A percentile compares a stretch with the other conserved stretches of the same genome.
Evolutionary conservation across 805 yeast species (phyloP).

Genomic region (Nakazawaea peltata): DNA sequence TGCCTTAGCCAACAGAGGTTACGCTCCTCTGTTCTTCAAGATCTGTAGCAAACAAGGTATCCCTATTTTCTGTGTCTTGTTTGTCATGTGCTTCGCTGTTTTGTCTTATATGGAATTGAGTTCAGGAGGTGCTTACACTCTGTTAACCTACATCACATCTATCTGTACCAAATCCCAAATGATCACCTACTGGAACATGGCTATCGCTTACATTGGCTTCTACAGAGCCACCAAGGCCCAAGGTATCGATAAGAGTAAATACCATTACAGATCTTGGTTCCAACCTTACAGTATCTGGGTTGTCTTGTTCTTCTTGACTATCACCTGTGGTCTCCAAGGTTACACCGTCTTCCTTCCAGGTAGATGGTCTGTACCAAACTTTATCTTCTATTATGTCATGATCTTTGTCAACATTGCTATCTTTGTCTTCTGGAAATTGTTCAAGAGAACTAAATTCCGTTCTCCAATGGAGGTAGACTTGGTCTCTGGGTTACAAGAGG

Average conservation of each 20-base stretch:
- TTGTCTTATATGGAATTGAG: slow-evolving; percentile 47
- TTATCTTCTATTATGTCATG: slow-evolving; percentile 36
- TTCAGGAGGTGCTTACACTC: slow-evolving; percentile 17
- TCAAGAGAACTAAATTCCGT: slow-evolving; percentile 28
- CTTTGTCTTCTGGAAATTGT: slow-evolving; percentile 27
- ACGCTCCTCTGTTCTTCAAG: slow-evolving; percentile 61
- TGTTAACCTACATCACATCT: slow-evolving; percentile 8
- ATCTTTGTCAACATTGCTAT: slow-evolving; percentile 30
- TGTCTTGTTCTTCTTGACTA: slow-evolving; percentile 21
- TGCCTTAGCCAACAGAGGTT: slow-evolving; percentile 60
- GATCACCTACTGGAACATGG: slow-evolving; percentile 18
- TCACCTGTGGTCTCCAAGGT: slow-evolving; percentile 30
- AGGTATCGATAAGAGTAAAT: slow-evolving; percentile 32
- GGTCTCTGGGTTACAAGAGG: slow-evolving; percentile 24
- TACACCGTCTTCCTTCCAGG: slow-evolving; percentile 32
- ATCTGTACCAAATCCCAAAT: slow-evolving; percentile 23
- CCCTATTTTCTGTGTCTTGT: slow-evolving; percentile 51
- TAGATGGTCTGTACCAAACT: slow-evolving; percentile 27
- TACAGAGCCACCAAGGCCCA: slow-evolving; percentile 55
- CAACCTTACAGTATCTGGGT: slow-evolving; percentile 24
- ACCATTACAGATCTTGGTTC: slow-evolving; percentile 43
- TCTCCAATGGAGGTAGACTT: slow-evolving; percentile 26
- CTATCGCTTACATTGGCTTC: slow-evolving; percentile 52
- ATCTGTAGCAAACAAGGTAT: slow-evolving; percentile 60
- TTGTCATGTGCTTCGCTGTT: slow-evolving; percentile 51